Base-by-base conservation (phyloP, 176 grass and related monocot species). In the Juncus inflexus region DNA sequence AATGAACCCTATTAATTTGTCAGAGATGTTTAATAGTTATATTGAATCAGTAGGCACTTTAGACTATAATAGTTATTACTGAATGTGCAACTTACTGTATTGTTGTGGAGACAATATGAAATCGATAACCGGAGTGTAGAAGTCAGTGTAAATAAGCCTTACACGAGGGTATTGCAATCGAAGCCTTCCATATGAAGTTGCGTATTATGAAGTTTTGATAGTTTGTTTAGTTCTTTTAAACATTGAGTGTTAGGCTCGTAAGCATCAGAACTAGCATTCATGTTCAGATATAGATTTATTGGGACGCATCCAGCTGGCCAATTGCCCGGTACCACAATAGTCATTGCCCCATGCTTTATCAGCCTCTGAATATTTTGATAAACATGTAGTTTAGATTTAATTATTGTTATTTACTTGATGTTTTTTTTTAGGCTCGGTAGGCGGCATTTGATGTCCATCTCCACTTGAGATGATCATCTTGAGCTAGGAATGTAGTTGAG, bases 251-350 rank as follows among this genome's bases (percentile, higher is more conserved):
- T 49, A 58, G 67, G 67, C 3, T 70, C 67, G 14, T 70, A 70
- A 3, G 67, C 67, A 58, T 70, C 47, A 41, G 9, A 7, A 16
- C 52, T 70, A 5, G 67, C 67, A 7, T 70, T 70, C 67, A 70
- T 70, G 53, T 70, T 70, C 41, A 70, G 55, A 10, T 14, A 49
- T 70, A 70, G 41, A 57, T 70, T 70, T n/a, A 70, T 42, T 43
- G 67, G 53, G 12, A 51, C 10, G 56, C 67, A 70, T 7, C 67
- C 67, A 3, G 67, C 49, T 12, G 67, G 67, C 67, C 67, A 70
- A 58, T 49, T 43, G 12, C 67, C 67, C 43, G 67, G 67, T 70
- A 70, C 38, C 51, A 70, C 67, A 55, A 70, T 70, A 56, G 67
- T 37, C 13, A 55, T 57, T 42, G 67, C 67, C 41, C 67, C 67